A percentile compares a stretch with the other conserved stretches of the same genome.
These are phyloP conservation scores for Microbotryum scabiosae DNA, from an alignment of 1,284 basidiomycete species.

Conservation along the genomic window DNA sequence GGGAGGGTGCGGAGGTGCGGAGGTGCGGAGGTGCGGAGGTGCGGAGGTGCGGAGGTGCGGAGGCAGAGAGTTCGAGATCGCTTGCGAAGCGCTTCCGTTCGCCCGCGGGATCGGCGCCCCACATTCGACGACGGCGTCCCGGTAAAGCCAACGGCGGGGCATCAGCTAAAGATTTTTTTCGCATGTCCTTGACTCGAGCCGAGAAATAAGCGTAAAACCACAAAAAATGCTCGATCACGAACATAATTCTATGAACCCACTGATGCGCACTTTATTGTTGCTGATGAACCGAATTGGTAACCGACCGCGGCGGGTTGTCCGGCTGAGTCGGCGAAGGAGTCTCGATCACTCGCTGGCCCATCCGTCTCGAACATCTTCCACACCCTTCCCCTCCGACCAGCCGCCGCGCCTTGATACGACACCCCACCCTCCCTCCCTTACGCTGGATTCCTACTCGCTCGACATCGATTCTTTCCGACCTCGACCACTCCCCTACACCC, in stretches of 20 bases:
- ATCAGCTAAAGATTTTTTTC: not conserved
- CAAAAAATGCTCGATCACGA: not conserved
- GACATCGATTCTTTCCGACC: not conserved
- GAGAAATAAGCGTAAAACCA: not conserved
- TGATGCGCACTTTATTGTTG: too few relatives aligned
- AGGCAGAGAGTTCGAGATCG: not conserved
- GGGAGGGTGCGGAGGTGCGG: not conserved
- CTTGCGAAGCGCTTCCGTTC: not conserved
- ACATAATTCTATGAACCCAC: too few relatives aligned
- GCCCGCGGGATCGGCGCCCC: not conserved
- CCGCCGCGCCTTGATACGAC: not conserved
- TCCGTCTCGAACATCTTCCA: not conserved
- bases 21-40: not conserved
- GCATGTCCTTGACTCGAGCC: too few relatives aligned
- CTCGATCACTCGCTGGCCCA: not conserved
- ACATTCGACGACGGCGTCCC: not conserved
- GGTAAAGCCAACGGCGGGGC: not conserved
- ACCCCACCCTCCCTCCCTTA: not conserved
- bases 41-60: not conserved
- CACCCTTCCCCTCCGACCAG: not conserved
- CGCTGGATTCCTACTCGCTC: slow-evolving; percentile 2
- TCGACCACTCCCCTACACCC: not conserved
- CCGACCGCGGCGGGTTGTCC: too few relatives aligned
- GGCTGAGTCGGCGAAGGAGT: too few relatives aligned
- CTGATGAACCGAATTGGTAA: too few relatives aligned